Evolutionary conservation across 768 basidiomycete species (phyloP).

Genomic region (Tricholoma sp.): DNA sequence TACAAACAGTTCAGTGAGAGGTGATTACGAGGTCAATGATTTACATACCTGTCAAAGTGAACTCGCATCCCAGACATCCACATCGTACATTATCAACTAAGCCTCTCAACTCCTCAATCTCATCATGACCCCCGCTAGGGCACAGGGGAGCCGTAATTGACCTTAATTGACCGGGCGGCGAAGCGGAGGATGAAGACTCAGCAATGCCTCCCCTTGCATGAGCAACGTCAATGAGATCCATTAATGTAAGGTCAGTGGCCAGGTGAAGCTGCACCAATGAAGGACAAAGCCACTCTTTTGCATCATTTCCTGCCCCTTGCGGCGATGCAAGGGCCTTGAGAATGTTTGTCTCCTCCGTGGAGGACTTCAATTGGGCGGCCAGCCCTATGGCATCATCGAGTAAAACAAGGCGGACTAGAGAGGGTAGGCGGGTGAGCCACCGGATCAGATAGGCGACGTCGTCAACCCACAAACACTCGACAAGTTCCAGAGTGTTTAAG

Average conservation of each 20-base stretch:
- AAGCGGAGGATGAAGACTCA: not conserved
- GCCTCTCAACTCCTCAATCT: conserved; percentile 13
- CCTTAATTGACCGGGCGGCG: conserved; percentile 13
- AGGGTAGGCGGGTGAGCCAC: conserved; percentile 24
- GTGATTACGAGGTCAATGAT: not conserved
- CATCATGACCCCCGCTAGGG: conserved; percentile 11
- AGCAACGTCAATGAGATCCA: conserved; percentile 17
- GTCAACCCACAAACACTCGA: conserved; percentile 12
- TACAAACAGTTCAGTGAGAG: not conserved
- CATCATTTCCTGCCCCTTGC: conserved; percentile 7
- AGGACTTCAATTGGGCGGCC: conserved; percentile 2
- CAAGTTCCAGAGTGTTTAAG: conserved; percentile 25
- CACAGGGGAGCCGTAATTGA: conserved; percentile 21
- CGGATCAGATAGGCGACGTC: conserved; percentile 25
- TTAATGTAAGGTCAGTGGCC: conserved; percentile 11
- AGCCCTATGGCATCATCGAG: conserved; percentile 13
- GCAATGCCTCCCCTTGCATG: conserved; percentile 16
- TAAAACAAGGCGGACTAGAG: conserved; percentile 22
- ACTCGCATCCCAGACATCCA: conserved; percentile 12
- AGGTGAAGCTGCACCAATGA: conserved; percentile 20
- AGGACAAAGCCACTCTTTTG: conserved; percentile 24
- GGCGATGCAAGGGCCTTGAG: conserved; percentile 20
- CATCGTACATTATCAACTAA: conserved; percentile 15
- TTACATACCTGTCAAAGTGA: not conserved
- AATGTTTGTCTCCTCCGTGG: conserved; percentile 12